Percentiles rank a stretch among this genome's conserved stretches.
phyloP scores from a whole-genome alignment of 2,329 filamentous ascomycete species.

The Albifimbria verrucaria region DNA sequence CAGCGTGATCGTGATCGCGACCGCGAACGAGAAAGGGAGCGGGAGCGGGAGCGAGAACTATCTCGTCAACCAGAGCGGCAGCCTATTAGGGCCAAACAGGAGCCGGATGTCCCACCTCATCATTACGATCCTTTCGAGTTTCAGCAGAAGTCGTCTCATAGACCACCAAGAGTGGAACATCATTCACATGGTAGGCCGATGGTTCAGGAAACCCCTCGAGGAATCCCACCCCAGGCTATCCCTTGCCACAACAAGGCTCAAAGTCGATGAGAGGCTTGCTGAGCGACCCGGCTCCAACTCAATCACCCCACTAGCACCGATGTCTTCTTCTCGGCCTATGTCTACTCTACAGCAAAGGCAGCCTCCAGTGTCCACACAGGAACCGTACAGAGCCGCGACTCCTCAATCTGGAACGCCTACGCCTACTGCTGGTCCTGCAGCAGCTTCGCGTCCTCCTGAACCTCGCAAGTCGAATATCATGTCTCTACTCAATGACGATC shows the following conservation, averaged over 20 bases:
- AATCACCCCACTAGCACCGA: conserved; percentile 38
- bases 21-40: conserved; percentile 16
- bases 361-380: conserved; percentile 25
- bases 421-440: conserved; percentile 27
- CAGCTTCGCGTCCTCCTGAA: conserved; percentile 40
- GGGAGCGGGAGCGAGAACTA: conserved; percentile 25
- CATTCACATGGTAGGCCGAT: conserved; percentile 34
- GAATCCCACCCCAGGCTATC: conserved; percentile 30
- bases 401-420: conserved; percentile 26
- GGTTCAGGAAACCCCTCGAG: conserved; percentile 41
- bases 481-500: conserved; percentile 60
- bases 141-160: conserved; percentile 35
- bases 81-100: conserved; percentile 44
- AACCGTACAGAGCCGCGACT: conserved; percentile 24
- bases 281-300: conserved; percentile 32
- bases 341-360: conserved; percentile 33
- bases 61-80: conserved; percentile 25
- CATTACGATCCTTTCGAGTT: conserved; percentile 44
- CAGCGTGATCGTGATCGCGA: not conserved
- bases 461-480: conserved; percentile 61
- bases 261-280: conserved; percentile 38
- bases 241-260: conserved; percentile 32
- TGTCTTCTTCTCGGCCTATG: conserved; percentile 32
- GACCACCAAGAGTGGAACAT: conserved; percentile 37
- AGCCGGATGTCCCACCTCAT: conserved; percentile 39